phyloP scores from a whole-genome alignment of 1,284 basidiomycete genomes.

The Pisolithus thermaeus region DNA sequence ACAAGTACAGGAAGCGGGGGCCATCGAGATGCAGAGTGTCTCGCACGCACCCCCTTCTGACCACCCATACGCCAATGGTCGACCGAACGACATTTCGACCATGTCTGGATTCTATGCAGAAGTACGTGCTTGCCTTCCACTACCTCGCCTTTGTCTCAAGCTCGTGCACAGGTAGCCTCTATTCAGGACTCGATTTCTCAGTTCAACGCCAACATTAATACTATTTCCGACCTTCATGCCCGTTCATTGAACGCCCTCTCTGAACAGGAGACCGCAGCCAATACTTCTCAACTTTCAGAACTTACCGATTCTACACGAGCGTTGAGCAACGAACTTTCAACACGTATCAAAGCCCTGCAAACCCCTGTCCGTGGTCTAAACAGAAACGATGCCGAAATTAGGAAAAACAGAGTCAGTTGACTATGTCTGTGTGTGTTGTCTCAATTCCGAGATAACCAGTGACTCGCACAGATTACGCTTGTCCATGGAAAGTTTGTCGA shows the following conservation, averaged over 20 bases:
- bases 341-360: slow-evolving; percentile 57
- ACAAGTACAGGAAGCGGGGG: slow-evolving; percentile 15
- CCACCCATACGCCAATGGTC: slow-evolving; percentile 4
- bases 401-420: slow-evolving; percentile 61
- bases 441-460: background rate
- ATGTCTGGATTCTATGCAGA: slow-evolving; percentile 29
- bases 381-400: slow-evolving; percentile 52
- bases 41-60: slow-evolving; percentile 4
- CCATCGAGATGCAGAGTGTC: slow-evolving; percentile 26
- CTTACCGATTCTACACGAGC: slow-evolving; percentile 59
- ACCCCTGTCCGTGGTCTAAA: slow-evolving; percentile 28
- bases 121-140: slow-evolving; percentile 13
- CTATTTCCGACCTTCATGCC: slow-evolving; percentile 54
- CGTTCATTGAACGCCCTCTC: slow-evolving; percentile 55
- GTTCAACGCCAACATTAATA: slow-evolving; percentile 51
- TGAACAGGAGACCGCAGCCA: slow-evolving; percentile 40
- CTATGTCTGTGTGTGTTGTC: slow-evolving; percentile 8
- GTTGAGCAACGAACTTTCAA: slow-evolving; percentile 58
- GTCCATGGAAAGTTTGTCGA: slow-evolving; percentile 63
- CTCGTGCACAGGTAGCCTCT: slow-evolving; percentile 36
- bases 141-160: background rate
- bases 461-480: slow-evolving; percentile 39
- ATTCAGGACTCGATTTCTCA: slow-evolving; percentile 56
- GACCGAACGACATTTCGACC: slow-evolving; percentile 14
- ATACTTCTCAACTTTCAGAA: slow-evolving; percentile 45